Conservation (phyloP, 257 asterid species). For the Plantago elongata region DNA sequence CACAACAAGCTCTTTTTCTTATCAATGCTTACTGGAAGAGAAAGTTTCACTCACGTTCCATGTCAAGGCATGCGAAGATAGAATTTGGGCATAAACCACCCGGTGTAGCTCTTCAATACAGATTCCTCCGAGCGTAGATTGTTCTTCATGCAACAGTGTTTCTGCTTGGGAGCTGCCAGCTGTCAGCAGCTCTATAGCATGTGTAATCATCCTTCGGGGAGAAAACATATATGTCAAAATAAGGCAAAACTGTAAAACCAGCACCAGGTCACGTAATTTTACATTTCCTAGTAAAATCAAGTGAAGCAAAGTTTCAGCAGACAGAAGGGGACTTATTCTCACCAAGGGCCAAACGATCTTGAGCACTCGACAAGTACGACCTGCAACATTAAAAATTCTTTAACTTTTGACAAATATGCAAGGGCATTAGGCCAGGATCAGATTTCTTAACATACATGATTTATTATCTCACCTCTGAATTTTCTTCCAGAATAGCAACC, state of each 20-base stretch:
- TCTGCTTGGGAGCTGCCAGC: conserved; percentile 83
- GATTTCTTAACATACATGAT: neutral
- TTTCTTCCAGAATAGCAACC: conserved; percentile 74
- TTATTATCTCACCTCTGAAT: conserved; percentile 56
- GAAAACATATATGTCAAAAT: conserved; percentile 1
- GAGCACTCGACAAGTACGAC: conserved; percentile 90
- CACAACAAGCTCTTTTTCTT: neutral
- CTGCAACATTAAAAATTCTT: conserved; percentile 40
- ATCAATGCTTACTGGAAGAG: neutral
- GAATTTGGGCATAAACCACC: conserved; percentile 79
- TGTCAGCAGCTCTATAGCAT: conserved; percentile 80
- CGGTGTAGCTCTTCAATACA: conserved; percentile 91
- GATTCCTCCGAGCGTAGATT: conserved; percentile 65
- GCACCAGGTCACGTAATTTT: conserved; percentile 11
- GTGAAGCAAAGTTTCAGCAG: conserved; percentile 11
- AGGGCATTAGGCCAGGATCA: neutral
- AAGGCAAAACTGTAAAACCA: conserved; percentile 18
- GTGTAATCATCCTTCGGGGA: conserved; percentile 73
- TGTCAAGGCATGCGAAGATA: conserved; percentile 86
- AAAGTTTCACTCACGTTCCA: conserved; percentile 69
- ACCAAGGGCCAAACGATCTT: conserved; percentile 97
- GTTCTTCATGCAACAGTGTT: conserved; percentile 56
- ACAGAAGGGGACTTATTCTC: conserved; percentile 29
- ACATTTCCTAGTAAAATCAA: conserved; percentile 4
- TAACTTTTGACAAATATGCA: conserved; percentile 14